phyloP scores from a whole-genome alignment of 169 alveolate species.

The Perkinsus olseni region DNA sequence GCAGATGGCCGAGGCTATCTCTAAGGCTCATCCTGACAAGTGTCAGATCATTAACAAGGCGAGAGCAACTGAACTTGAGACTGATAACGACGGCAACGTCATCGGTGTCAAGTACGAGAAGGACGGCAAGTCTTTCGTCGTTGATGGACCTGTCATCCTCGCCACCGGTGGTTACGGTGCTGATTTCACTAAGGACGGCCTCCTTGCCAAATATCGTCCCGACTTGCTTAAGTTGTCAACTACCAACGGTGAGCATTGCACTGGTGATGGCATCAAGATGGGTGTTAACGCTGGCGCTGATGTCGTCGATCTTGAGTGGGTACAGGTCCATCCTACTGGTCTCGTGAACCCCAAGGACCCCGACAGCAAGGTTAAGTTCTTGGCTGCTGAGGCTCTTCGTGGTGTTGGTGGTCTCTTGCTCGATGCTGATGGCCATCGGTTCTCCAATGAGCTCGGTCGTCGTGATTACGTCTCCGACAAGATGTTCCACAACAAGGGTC shows the following conservation, averaged over 20 bases:
- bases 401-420: slow-evolving; percentile 49
- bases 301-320: slow-evolving; percentile 36
- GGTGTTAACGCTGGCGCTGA: slow-evolving; percentile 39
- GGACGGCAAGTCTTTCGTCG: slow-evolving; percentile 13
- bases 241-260: slow-evolving; percentile 20
- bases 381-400: slow-evolving; percentile 51
- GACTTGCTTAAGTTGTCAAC: slow-evolving; percentile 25
- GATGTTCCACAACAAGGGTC: slow-evolving; percentile 41
- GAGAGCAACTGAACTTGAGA: not conserved
- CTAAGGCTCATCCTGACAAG: not conserved
- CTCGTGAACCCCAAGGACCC: slow-evolving; percentile 34
- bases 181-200: slow-evolving; percentile 29
- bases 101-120: too few relatives aligned
- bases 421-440: slow-evolving; percentile 47
- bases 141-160: slow-evolving; percentile 33
- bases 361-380: slow-evolving; percentile 25
- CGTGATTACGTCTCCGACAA: slow-evolving; percentile 33
- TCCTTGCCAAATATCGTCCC: too few relatives aligned
- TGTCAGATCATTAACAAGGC: slow-evolving; percentile 14
- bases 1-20: slow-evolving; percentile 13
- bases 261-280: slow-evolving; percentile 41
- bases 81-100: not conserved
- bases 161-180: slow-evolving; percentile 43
- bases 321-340: slow-evolving; percentile 39
- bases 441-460: slow-evolving; percentile 53